Percentiles rank a stretch among this genome's conserved stretches.
Conservation (phyloP, 75 land plant species). For the Pinus albicaulis region DNA sequence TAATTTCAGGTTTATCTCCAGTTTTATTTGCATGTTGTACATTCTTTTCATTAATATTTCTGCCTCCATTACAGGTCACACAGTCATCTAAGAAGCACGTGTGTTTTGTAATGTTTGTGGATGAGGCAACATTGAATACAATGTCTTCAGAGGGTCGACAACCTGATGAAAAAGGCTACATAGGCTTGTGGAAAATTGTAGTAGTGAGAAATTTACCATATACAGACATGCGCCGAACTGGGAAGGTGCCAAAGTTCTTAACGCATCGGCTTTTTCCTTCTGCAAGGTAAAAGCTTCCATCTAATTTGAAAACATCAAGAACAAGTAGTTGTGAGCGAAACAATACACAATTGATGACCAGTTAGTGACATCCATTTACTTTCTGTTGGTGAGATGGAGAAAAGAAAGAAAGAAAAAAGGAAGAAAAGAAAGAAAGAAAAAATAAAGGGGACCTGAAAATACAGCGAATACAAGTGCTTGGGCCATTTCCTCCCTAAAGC, state of each 20-base stretch:
- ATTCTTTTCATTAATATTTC: background rate
- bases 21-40: background rate
- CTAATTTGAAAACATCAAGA: background rate
- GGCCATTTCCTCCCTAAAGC: too few relatives aligned
- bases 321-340: background rate
- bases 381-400: background rate
- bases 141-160: constrained; percentile 68
- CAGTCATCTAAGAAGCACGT: constrained; percentile 79
- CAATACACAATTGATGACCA: background rate
- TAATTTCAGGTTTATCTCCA: background rate
- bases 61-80: constrained; percentile 56
- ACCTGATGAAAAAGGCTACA: constrained; percentile 62
- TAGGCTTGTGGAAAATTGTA: constrained; percentile 89
- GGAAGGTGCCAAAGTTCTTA: constrained; percentile 93
- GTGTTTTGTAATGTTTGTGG: constrained; percentile 98
- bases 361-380: background rate
- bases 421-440: too few relatives aligned
- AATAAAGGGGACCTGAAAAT: too few relatives aligned
- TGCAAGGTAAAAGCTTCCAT: constrained; percentile 51
- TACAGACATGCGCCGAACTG: constrained; percentile 83
- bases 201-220: constrained; percentile 87
- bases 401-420: too few relatives aligned
- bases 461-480: too few relatives aligned
- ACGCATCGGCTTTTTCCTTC: constrained; percentile 96
- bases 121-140: constrained; percentile 73